phyloP scores from a whole-genome alignment of 208 protist genomes.

The Crithidia bombi region DNA sequence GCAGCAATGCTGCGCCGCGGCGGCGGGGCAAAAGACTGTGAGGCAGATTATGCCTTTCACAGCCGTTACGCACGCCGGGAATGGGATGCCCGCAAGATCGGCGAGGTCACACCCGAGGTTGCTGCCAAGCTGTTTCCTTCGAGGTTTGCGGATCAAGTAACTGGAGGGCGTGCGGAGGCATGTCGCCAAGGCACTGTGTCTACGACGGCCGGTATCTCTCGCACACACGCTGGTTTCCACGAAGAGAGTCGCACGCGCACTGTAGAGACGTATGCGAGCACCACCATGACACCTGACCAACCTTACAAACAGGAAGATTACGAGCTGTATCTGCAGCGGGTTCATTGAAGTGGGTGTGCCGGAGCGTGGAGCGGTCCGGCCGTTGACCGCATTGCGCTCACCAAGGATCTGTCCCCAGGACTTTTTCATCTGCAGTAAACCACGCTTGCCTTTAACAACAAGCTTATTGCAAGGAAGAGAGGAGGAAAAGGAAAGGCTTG shows the following conservation, averaged over 20 bases:
- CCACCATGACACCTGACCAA: slow-evolving; percentile 21
- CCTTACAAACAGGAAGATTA: slow-evolving; percentile 12
- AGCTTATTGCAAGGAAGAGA: no score
- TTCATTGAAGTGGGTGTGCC: neutral
- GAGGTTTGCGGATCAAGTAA: neutral
- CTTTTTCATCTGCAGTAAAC: no score
- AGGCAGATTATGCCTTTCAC: slow-evolving; percentile 71
- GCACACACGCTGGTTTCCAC: slow-evolving; percentile 1
- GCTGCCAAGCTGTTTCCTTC: slow-evolving; percentile 32
- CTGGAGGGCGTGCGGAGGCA: neutral
- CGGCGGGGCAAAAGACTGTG: slow-evolving; percentile 69
- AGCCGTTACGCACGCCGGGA: slow-evolving; percentile 55
- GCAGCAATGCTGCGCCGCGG: slow-evolving; percentile 65
- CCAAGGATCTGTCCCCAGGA: no score
- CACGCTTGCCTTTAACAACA: no score
- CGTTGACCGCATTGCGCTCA: slow-evolving; percentile 7
- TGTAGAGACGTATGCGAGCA: slow-evolving; percentile 28
- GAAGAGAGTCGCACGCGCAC: slow-evolving; percentile 39
- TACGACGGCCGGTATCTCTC: slow-evolving; percentile 1
- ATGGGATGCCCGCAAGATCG: slow-evolving; percentile 68
- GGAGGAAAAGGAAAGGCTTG: no score
- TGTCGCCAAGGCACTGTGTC: neutral
- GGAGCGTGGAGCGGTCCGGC: neutral
- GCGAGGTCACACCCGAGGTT: slow-evolving; percentile 48
- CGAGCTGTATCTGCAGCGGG: slow-evolving; percentile 5